phyloP scores from a whole-genome alignment of 1,284 basidiomycete genomes.

The Melampsora larici-populina region DNA sequence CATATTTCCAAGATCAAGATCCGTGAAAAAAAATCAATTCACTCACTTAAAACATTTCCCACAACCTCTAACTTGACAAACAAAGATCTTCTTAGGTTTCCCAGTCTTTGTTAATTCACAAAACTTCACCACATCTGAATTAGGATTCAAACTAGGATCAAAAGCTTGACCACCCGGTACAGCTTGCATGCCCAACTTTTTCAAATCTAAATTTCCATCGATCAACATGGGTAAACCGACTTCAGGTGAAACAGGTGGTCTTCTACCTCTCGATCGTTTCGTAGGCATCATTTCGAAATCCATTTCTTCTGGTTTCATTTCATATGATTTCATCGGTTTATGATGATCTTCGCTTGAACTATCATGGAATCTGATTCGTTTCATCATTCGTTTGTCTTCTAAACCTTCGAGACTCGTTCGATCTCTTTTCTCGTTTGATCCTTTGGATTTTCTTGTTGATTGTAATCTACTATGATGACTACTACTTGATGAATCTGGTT shows the following conservation, averaged over 20 bases:
- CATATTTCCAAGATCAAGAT: not conserved
- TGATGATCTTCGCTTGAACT: too few relatives aligned
- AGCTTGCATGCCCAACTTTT: conserved; percentile 38
- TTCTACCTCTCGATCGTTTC: conserved; percentile 49
- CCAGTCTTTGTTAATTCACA: conserved; percentile 49
- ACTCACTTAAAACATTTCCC: conserved; percentile 42
- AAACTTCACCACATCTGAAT: conserved; percentile 34
- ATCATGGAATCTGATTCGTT: too few relatives aligned
- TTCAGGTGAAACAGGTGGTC: conserved; percentile 46
- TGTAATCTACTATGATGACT: too few relatives aligned
- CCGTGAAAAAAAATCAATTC: not conserved
- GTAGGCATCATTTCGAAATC: conserved; percentile 44
- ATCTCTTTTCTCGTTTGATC: too few relatives aligned
- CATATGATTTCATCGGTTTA: too few relatives aligned
- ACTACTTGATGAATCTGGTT: too few relatives aligned
- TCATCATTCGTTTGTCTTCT: too few relatives aligned
- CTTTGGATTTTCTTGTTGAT: too few relatives aligned
- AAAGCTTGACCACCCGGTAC: conserved; percentile 44
- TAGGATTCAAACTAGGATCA: conserved; percentile 41
- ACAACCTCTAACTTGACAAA: conserved; percentile 45
- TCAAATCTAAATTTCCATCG: conserved; percentile 19
- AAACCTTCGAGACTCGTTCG: too few relatives aligned
- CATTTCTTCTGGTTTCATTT: too few relatives aligned
- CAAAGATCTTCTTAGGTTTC: conserved; percentile 48
- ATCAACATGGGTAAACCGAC: conserved; percentile 43